A percentile compares a stretch with the other conserved stretches of the same genome.
These are phyloP conservation scores for Lotus japonicus DNA, from an alignment of 306 rosid species.

Conservation along the genomic window DNA sequence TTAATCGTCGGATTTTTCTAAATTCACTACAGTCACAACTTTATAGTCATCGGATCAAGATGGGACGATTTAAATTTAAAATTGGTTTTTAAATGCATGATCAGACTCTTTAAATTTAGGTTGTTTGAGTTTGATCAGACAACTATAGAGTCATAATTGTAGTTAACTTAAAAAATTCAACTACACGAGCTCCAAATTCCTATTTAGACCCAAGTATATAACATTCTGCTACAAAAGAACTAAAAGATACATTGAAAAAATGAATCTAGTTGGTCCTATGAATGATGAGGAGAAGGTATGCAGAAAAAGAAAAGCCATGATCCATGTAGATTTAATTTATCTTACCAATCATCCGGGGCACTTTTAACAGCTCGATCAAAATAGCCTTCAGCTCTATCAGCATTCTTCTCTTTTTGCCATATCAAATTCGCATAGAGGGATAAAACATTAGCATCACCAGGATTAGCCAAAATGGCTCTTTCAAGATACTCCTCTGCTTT, in stretches of 20 bases:
- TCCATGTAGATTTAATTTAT: not conserved
- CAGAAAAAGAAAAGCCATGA: not conserved
- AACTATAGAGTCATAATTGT: no score
- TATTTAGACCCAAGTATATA: not conserved
- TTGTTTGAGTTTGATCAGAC: no score
- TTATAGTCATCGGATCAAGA: no score
- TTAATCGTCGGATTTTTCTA: not conserved
- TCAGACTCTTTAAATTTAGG: no score
- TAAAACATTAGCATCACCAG: slow-evolving; percentile 45
- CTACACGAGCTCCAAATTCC: no score
- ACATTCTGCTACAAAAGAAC: not conserved
- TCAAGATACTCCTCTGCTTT: slow-evolving; percentile 73
- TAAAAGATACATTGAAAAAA: not conserved
- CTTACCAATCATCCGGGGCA: slow-evolving; percentile 76
- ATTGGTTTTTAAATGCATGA: no score
- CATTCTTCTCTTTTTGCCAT: slow-evolving; percentile 62
- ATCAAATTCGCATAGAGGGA: slow-evolving; percentile 66
- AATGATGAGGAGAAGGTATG: not conserved
- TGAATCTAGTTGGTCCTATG: not conserved
- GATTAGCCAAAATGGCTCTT: slow-evolving; percentile 72
- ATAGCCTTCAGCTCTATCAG: slow-evolving; percentile 60
- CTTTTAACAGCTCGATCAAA: slow-evolving; percentile 67
- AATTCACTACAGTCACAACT: no score
- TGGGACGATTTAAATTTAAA: no score
- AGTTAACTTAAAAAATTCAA: no score